Conservation (phyloP, 176 grass and related monocot species). For the Musa beccarii region DNA sequence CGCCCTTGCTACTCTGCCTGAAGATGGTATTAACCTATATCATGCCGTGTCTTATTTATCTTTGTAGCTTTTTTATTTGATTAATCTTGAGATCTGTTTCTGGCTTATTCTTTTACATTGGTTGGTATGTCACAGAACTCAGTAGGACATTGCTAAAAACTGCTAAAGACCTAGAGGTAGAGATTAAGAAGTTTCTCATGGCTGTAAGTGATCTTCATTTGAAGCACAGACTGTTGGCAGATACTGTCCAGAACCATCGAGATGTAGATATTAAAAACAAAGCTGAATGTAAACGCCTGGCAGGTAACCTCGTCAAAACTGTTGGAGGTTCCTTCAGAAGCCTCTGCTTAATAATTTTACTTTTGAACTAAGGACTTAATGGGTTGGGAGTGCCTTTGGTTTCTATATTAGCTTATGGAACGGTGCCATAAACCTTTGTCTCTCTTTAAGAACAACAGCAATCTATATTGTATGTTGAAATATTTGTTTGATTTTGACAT, state of each 20-base stretch:
- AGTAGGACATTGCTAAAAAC: slow-evolving; percentile 26
- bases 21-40: slow-evolving; percentile 41
- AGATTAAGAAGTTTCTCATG: slow-evolving; percentile 40
- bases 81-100: slow-evolving; percentile 1
- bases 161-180: slow-evolving; percentile 28
- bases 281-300: slow-evolving; percentile 56
- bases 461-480: neutral
- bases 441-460: neutral
- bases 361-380: neutral
- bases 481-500: slow-evolving; percentile 5
- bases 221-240: slow-evolving; percentile 51
- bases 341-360: neutral
- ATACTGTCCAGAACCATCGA: slow-evolving; percentile 42
- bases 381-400: neutral
- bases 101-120: slow-evolving; percentile 12
- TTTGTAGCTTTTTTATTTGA: neutral
- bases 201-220: slow-evolving; percentile 61
- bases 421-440: neutral
- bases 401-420: neutral
- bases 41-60: slow-evolving; percentile 15
- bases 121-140: slow-evolving; percentile 36
- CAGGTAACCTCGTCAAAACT: slow-evolving; percentile 49
- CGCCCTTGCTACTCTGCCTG: slow-evolving; percentile 30
- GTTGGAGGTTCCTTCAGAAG: neutral
- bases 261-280: slow-evolving; percentile 40